phyloP scores from a whole-genome alignment of 441 rosid genomes.

The Populus hybrid region DNA sequence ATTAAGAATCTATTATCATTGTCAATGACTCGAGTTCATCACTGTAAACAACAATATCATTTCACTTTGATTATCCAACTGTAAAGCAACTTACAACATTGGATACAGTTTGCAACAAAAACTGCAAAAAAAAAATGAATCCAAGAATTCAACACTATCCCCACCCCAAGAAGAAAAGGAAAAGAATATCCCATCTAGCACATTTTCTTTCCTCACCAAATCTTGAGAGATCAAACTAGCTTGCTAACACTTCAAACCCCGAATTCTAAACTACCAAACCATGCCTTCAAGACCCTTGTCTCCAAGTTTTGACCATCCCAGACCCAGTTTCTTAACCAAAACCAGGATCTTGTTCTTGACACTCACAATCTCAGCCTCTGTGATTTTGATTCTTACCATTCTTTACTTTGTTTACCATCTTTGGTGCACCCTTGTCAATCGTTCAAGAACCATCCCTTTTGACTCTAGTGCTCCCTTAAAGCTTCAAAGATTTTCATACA shows the following conservation, averaged over 20 bases:
- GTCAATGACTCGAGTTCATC: not conserved
- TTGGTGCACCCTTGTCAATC: slow-evolving; percentile 53
- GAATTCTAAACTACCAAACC: slow-evolving; percentile 20
- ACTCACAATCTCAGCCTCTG: slow-evolving; percentile 64
- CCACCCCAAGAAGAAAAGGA: not conserved
- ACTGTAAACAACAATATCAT: slow-evolving; percentile 23
- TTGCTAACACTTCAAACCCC: slow-evolving; percentile 14
- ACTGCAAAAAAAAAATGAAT: not conserved
- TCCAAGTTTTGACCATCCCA: slow-evolving; percentile 34
- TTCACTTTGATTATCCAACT: slow-evolving; percentile 34
- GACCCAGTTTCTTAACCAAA: slow-evolving; percentile 37
- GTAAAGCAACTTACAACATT: slow-evolving; percentile 40
- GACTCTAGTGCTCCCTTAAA: no score
- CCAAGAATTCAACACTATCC: not conserved
- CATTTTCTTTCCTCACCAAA: slow-evolving; percentile 14
- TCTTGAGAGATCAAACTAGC: slow-evolving; percentile 18
- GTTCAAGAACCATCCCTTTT: slow-evolving; percentile 74
- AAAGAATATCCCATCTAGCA: not conserved
- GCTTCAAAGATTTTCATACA: no score
- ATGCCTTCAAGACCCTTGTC: slow-evolving; percentile 85
- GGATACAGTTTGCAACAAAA: slow-evolving; percentile 30
- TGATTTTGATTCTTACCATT: slow-evolving; percentile 57
- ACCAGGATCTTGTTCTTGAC: slow-evolving; percentile 62
- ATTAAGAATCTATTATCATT: not conserved
- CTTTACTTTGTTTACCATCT: slow-evolving; percentile 80